Evolutionary conservation across 192 early-diverging fungal species (phyloP).

Genomic region (Rhizophagus clarus): DNA sequence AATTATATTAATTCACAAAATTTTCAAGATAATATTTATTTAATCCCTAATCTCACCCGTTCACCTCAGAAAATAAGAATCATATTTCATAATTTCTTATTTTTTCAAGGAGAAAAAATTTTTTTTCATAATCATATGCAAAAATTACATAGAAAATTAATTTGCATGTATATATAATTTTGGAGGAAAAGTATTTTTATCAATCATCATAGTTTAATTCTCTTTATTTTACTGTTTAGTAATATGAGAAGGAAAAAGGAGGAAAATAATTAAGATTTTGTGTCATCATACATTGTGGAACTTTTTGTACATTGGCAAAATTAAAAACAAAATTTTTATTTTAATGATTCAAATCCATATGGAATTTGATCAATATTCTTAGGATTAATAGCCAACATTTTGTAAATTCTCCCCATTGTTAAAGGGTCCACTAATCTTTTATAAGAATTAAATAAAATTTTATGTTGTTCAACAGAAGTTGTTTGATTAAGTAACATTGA

Average conservation of each 20-base stretch:
- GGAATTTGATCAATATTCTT: constrained; percentile 29
- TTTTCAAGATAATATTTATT: not conserved
- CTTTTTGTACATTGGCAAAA: not conserved
- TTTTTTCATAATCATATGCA: not conserved
- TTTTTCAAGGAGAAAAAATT: not conserved
- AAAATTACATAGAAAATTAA: not conserved
- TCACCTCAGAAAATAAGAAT: not conserved
- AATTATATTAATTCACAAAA: not conserved
- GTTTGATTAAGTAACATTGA: constrained; percentile 67
- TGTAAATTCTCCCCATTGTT: constrained; percentile 89
- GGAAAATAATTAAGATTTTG: not conserved
- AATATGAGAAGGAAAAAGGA: not conserved
- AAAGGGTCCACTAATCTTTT: constrained; percentile 74
- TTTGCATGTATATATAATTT: not conserved
- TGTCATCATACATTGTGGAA: not conserved
- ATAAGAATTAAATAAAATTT: constrained; percentile 68
- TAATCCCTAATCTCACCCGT: not conserved
- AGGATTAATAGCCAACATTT: constrained; percentile 69
- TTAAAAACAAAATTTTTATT: not conserved
- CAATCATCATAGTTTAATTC: not conserved
- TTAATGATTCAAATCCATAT: constrained; percentile 36
- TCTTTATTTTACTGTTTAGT: not conserved
- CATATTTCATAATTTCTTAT: not conserved
- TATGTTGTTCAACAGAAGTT: constrained; percentile 47
- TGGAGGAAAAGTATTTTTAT: too few relatives aligned